Evolutionary conservation across 352 stramenopile genomes (phyloP).

Genomic region (Phytophthora citricola): DNA sequence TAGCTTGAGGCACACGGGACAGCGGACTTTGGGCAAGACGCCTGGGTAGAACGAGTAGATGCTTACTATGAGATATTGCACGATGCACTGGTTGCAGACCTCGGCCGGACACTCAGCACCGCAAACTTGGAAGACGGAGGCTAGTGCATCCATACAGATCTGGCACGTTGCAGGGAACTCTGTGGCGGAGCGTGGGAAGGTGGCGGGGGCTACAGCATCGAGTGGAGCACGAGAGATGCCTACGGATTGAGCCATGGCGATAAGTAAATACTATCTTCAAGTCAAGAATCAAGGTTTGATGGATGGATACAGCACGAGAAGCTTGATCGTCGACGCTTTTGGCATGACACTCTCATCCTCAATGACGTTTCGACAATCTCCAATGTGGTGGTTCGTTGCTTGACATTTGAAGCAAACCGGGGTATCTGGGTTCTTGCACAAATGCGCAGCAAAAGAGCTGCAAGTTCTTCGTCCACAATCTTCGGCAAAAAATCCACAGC

Average conservation of each 20-base stretch:
- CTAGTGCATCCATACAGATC: slow-evolving; percentile 65
- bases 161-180: slow-evolving; percentile 54
- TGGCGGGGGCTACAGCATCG: not conserved
- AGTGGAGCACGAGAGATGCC: slow-evolving; percentile 6
- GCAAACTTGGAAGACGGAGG: slow-evolving; percentile 50
- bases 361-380: slow-evolving; percentile 60
- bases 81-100: slow-evolving; percentile 51
- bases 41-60: slow-evolving; percentile 70
- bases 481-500: slow-evolving; percentile 46
- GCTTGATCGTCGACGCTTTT: too few species aligned
- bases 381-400: slow-evolving; percentile 46
- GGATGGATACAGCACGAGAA: slow-evolving; percentile 24
- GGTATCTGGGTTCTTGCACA: slow-evolving; percentile 55
- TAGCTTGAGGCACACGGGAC: slow-evolving; percentile 60
- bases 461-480: slow-evolving; percentile 62
- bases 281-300: not conserved
- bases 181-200: not conserved
- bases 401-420: slow-evolving; percentile 77
- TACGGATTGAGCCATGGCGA: not conserved
- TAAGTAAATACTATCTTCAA: too few species aligned
- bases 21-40: slow-evolving; percentile 72
- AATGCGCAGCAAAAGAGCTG: slow-evolving; percentile 56
- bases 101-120: slow-evolving; percentile 47
- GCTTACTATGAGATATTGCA: slow-evolving; percentile 55
- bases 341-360: slow-evolving; percentile 58